These are phyloP conservation scores for Trametes maxima DNA, from an alignment of 768 basidiomycete genomes.

Conservation along the genomic window DNA sequence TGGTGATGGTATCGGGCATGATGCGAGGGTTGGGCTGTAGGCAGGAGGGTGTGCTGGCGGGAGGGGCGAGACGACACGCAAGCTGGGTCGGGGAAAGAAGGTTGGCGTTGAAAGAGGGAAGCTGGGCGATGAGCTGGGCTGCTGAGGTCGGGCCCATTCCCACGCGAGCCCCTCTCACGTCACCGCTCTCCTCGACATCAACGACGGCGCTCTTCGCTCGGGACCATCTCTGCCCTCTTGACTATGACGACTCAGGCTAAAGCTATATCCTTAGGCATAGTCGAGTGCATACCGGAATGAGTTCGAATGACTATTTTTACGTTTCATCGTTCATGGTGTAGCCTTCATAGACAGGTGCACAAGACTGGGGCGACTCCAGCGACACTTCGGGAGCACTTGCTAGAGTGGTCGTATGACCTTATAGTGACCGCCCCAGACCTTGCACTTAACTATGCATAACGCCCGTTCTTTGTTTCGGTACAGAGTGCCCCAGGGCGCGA, in stretches of 20 bases:
- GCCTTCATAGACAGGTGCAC: no score
- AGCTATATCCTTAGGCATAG: no score
- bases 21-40: background rate
- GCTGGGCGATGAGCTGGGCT: background rate
- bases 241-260: background rate
- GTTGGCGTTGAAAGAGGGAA: conserved; percentile 10
- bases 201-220: background rate
- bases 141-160: conserved; percentile 18
- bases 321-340: no score
- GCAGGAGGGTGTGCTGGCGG: background rate
- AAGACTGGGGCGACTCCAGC: no score
- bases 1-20: conserved; percentile 39
- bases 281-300: no score
- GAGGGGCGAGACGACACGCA: conserved; percentile 9
- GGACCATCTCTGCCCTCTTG: background rate
- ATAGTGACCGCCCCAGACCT: no score
- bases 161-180: conserved; percentile 19
- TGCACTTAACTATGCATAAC: no score
- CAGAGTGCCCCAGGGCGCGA: no score
- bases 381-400: no score
- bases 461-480: no score
- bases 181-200: conserved; percentile 11
- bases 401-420: no score
- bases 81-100: background rate
- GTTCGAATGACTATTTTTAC: no score